Conservation (phyloP, 257 asterid species). For the Cynanchum wilfordii region DNA sequence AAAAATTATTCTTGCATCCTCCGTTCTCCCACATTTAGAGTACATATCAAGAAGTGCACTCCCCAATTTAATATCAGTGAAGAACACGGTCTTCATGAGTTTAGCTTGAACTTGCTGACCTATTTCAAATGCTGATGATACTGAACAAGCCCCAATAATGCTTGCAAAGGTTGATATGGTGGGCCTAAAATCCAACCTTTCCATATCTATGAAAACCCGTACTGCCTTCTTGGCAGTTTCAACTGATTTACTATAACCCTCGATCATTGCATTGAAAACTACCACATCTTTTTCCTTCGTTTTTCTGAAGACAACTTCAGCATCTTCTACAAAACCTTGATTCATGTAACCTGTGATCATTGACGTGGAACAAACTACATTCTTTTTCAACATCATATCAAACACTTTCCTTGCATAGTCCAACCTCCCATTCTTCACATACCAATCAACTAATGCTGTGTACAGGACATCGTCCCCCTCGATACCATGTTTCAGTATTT, state of each 20-base stretch:
- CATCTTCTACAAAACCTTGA: slow-evolving; percentile 46
- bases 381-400: slow-evolving; percentile 63
- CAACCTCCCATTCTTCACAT: slow-evolving; percentile 54
- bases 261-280: slow-evolving; percentile 95
- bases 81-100: slow-evolving; percentile 45
- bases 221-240: slow-evolving; percentile 64
- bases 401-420: slow-evolving; percentile 66
- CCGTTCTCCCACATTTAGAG: slow-evolving; percentile 71
- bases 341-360: slow-evolving; percentile 90
- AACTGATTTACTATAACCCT: slow-evolving; percentile 74
- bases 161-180: slow-evolving; percentile 72
- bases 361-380: slow-evolving; percentile 75
- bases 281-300: slow-evolving; percentile 66
- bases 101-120: slow-evolving; percentile 80
- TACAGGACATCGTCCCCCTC: slow-evolving; percentile 70
- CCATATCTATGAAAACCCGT: slow-evolving; percentile 57
- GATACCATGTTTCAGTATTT: slow-evolving; percentile 39
- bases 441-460: slow-evolving; percentile 73
- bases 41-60: slow-evolving; percentile 92
- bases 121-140: slow-evolving; percentile 54
- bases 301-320: slow-evolving; percentile 60
- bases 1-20: slow-evolving; percentile 63
- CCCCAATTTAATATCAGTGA: slow-evolving; percentile 53
- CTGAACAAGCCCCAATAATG: slow-evolving; percentile 85
- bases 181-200: slow-evolving; percentile 47